phyloP scores from a whole-genome alignment of 2,329 filamentous ascomycete species.

The Ophiocordyceps unilateralis region DNA sequence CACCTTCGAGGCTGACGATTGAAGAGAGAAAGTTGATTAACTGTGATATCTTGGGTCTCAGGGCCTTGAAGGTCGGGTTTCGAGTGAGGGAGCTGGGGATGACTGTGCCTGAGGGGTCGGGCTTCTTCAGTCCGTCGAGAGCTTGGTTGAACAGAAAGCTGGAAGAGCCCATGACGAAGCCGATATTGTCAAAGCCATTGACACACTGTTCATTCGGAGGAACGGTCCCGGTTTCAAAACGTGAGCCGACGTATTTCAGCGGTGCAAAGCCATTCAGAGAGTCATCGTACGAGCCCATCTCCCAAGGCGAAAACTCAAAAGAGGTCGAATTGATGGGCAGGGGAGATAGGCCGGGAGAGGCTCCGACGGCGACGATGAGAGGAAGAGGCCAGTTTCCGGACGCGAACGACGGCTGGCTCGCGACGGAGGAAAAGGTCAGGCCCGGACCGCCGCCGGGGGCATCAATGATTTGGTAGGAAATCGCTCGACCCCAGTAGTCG shows the following conservation, averaged over 20 bases:
- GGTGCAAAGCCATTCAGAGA: slow-evolving; percentile 42
- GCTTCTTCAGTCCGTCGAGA: slow-evolving; percentile 48
- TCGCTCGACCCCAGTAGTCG: slow-evolving; percentile 70
- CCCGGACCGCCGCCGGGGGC: slow-evolving; percentile 53
- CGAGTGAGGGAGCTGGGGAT: slow-evolving; percentile 22
- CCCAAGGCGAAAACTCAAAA: slow-evolving; percentile 49
- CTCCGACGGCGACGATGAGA: slow-evolving; percentile 23
- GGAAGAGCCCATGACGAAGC: slow-evolving; percentile 68
- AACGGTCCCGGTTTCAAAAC: slow-evolving; percentile 32
- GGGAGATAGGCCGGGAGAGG: slow-evolving; percentile 23
- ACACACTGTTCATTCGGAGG: slow-evolving; percentile 27
- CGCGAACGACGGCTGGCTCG: slow-evolving; percentile 24
- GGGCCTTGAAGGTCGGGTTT: slow-evolving; percentile 26
- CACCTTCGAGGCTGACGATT: slow-evolving; percentile 47
- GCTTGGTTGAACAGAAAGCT: slow-evolving; percentile 61
- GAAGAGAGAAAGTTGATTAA: slow-evolving; percentile 1
- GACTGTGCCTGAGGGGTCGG: slow-evolving; percentile 25
- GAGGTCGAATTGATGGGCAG: slow-evolving; percentile 38
- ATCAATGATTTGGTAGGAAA: slow-evolving; percentile 77
- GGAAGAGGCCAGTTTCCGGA: slow-evolving; percentile 19
- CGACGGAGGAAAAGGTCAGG: slow-evolving; percentile 65
- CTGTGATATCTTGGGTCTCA: slow-evolving; percentile 14
- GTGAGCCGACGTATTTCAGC: slow-evolving; percentile 41
- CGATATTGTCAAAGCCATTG: slow-evolving; percentile 59
- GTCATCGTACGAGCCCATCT: slow-evolving; percentile 47